These are phyloP conservation scores for Paratinospora sagittata DNA, from an alignment of 164 flowering plant genomes.

Conservation along the genomic window DNA sequence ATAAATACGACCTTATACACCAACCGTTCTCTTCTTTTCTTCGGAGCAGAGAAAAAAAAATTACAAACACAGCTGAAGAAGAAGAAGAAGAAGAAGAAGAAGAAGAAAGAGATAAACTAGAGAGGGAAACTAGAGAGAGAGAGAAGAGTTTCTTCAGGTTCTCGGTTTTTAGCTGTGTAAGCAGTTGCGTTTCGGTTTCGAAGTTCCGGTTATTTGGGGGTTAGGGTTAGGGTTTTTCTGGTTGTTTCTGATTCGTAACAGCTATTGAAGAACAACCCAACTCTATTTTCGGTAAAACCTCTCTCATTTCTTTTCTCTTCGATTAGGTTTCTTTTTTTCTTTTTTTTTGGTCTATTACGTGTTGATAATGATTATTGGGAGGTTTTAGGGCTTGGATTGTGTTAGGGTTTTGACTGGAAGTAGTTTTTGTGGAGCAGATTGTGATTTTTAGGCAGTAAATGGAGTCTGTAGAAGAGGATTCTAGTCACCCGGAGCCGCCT, in stretches of 20 bases:
- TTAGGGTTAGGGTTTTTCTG: background rate
- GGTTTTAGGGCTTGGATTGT: too few relatives aligned
- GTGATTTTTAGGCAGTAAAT: background rate
- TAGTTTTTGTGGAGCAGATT: background rate
- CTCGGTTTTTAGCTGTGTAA: too few relatives aligned
- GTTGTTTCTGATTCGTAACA: background rate
- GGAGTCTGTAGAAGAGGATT: slow-evolving; percentile 19
- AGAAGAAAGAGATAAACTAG: too few relatives aligned
- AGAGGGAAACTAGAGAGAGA: background rate
- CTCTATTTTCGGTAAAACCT: background rate
- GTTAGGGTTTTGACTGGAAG: background rate
- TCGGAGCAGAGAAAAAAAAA: too few relatives aligned
- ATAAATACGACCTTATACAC: too few relatives aligned
- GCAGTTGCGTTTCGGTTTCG: background rate
- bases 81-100: too few relatives aligned
- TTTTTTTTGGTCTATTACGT: background rate
- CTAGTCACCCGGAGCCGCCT: slow-evolving; percentile 25
- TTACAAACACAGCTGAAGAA: too few relatives aligned
- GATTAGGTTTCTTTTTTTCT: background rate
- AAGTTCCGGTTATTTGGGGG: background rate
- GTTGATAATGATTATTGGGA: background rate
- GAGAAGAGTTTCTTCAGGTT: background rate
- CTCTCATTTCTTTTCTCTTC: background rate
- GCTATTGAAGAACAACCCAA: background rate
- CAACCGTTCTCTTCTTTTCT: too few relatives aligned